Conservation (phyloP, 1,139 yeast species). For the Yamadazyma friedrichii region DNA sequence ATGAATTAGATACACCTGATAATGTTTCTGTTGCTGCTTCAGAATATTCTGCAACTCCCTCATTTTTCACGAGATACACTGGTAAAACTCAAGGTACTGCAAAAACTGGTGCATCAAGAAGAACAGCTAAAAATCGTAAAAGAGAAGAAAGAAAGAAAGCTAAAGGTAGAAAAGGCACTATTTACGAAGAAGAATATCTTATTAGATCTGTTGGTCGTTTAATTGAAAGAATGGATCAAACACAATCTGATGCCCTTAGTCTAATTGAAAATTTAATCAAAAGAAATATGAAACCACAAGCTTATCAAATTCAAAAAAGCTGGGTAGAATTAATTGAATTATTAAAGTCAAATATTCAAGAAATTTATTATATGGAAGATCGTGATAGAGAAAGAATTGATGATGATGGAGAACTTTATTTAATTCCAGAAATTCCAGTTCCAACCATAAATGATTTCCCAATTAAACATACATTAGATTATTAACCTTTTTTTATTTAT, state of each 20-base stretch:
- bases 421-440: constrained; percentile 68
- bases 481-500: constrained; percentile 19
- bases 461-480: constrained; percentile 54
- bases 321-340: constrained; percentile 58
- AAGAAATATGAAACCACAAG: constrained; percentile 73
- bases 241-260: constrained; percentile 70
- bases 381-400: constrained; percentile 85
- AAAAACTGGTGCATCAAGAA: constrained; percentile 91
- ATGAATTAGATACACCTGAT: constrained; percentile 79
- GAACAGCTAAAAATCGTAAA: constrained; percentile 86
- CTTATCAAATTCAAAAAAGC: constrained; percentile 72
- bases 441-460: constrained; percentile 66
- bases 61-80: constrained; percentile 92
- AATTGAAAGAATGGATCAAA: constrained; percentile 74
- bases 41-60: constrained; percentile 88
- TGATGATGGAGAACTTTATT: constrained; percentile 81
- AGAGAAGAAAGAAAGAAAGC: constrained; percentile 96
- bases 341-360: constrained; percentile 59
- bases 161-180: constrained; percentile 95
- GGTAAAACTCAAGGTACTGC: constrained; percentile 97
- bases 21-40: constrained; percentile 94
- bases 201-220: constrained; percentile 85
- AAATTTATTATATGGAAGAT: constrained; percentile 78
- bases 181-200: constrained; percentile 94
- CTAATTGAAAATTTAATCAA: constrained; percentile 77